A percentile compares a stretch with the other conserved stretches of the same genome.
Conservation (phyloP, 2,329 filamentous ascomycete species). For the Beauveria varroae region DNA sequence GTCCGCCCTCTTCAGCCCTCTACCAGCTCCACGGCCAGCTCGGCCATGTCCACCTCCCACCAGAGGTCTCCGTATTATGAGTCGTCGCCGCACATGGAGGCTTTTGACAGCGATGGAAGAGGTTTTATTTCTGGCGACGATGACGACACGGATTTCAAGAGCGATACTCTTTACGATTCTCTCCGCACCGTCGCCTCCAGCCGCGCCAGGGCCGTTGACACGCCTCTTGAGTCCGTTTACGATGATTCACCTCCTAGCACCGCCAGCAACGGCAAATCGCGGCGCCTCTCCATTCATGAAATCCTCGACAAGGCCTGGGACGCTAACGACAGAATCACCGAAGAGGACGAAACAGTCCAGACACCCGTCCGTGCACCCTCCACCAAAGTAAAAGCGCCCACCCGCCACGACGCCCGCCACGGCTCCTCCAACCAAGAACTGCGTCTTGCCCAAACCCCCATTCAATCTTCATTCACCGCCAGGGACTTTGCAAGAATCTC, state of each 20-base stretch:
- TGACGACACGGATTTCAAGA: slow-evolving; percentile 71
- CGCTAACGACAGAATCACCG: slow-evolving; percentile 49
- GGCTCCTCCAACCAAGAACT: slow-evolving; percentile 12
- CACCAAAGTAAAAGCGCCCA: slow-evolving; percentile 16
- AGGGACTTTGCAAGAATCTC: slow-evolving; percentile 44
- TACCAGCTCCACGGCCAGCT: slow-evolving; percentile 34
- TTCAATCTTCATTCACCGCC: slow-evolving; percentile 26
- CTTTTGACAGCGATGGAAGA: slow-evolving; percentile 61
- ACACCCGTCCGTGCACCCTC: slow-evolving; percentile 41
- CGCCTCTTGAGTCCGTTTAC: slow-evolving; percentile 71
- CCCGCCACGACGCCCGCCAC: slow-evolving; percentile 16
- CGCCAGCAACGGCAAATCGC: slow-evolving; percentile 43
- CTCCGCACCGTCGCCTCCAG: slow-evolving; percentile 63
- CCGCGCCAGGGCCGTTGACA: slow-evolving; percentile 58
- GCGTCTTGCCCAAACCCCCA: slow-evolving; percentile 12
- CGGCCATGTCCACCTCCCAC: slow-evolving; percentile 29
- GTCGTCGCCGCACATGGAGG: slow-evolving; percentile 52
- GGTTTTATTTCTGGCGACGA: slow-evolving; percentile 63
- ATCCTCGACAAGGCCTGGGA: slow-evolving; percentile 50
- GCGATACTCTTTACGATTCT: slow-evolving; percentile 71
- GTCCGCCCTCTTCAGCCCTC: slow-evolving; percentile 35
- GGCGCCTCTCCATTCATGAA: slow-evolving; percentile 51
- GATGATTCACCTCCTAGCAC: slow-evolving; percentile 66
- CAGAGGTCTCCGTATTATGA: slow-evolving; percentile 24
- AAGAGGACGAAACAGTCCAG: slow-evolving; percentile 51